Base-by-base conservation (phyloP, 352 stramenopile genomes). In the Phytopythium vexans region DNA sequence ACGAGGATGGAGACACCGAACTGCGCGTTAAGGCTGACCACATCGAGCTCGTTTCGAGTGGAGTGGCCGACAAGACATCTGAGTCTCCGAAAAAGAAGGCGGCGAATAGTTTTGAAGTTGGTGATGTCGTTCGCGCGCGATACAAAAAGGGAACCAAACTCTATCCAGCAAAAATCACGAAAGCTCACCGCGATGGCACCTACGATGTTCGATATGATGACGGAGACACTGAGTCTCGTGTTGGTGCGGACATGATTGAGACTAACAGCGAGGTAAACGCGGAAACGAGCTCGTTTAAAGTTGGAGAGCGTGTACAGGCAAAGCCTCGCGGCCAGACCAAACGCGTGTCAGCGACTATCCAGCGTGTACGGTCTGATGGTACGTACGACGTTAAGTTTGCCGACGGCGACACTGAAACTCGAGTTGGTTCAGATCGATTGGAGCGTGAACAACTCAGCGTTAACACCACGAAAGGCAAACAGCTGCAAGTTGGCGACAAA, bases 161-260 rank as follows among this genome's bases (percentile, higher is more conserved):
- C 1, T 92, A 74, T 40, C 10, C 45, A 16, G 80, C 77, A 27
- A 70, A 70, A 60, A 84, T 94, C n/a, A 57, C 45, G 3, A 52
- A 66, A 5, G 68, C 70, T 3, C 55, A 70, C 45, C 58, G 45
- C 1, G 77, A 94, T 46, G 74, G 70, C 8, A 91, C 79, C 3
- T 92, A 78, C 45, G 83, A 93, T 45, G 57, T 95, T 48, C 49
- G 64, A 12, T 92, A 85, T 41, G 77, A 88, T 3, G 74, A 90
- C 41, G 75, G 72, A 15, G 76, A 85, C 37, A 56, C 64, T 0
- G 76, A 87, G 31, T 72, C 51, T 6, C 40, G 62, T 4, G 76
- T 85, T 11, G 47, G 61, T 11, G 41, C 38, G 1, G 56, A 48
- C 4, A 44, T 49, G 12, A 72, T 75, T 27, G 53, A 70, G 60